Base-by-base conservation (phyloP, 306 rosid species). In the Cucurbita ficifolia region DNA sequence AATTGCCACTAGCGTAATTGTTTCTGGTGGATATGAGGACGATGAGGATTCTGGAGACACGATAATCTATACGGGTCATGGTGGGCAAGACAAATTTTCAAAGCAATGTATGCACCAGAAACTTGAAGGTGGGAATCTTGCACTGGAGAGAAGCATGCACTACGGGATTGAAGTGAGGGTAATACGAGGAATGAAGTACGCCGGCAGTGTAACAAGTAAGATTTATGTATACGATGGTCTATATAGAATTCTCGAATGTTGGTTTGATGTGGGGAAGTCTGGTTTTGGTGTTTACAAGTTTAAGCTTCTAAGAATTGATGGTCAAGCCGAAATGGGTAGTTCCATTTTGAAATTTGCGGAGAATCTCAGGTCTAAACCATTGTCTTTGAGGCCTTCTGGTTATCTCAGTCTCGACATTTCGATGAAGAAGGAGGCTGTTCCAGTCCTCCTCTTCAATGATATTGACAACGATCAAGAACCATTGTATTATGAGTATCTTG, bases 81-180 rank as follows among this genome's bases (percentile, higher is more conserved):
- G 96, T 3, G 97, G 99, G 60, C 97, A 91, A 82, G 96, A 88
- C 75, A 95, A 91, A 84, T 62, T 83, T 14, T 82, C 83, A 35
- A 86, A 58, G 75, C 99, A 95, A 74, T 87, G 90, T 73, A 80
- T 69, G 60, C 87, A 95, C 63, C 96, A 91, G 85, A 95, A 91
- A 85, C 77, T 95, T 54, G 97, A 95, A 78, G 92, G 96, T 19
- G 99, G 96, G 17, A 91, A 95, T 46, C 88, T 91, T 59, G 99
- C 97, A 0, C 75, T 95, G 88, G 99, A 95, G 82, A 85, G 97
- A 73, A 95, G 97, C 53, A 91, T 89, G 97, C 86, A 84, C 59
- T 91, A 95, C 76, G 97, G 96, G 76, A 86, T 95, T 71, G 99
- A 95, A 61, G 97, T 95, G 60, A 84, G 99, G 76, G 99, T 95